phyloP scores from a whole-genome alignment of 2,329 filamentous ascomycete genomes.

The Leptographium lundbergii region DNA sequence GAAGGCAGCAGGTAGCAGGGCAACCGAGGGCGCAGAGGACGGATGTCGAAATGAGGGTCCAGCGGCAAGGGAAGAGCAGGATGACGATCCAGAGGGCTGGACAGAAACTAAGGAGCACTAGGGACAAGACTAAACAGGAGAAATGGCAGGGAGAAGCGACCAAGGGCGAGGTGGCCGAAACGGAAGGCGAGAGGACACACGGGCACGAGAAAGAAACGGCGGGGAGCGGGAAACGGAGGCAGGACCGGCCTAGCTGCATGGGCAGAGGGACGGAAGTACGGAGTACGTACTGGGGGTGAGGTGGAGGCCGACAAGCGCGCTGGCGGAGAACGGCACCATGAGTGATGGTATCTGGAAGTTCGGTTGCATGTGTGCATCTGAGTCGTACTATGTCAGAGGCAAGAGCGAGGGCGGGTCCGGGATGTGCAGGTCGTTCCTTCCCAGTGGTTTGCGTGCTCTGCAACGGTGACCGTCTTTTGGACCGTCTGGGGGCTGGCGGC shows the following conservation, averaged over 20 bases:
- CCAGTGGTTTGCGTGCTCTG: too few species aligned
- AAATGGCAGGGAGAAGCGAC: neutral
- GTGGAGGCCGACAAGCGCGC: slow-evolving; percentile 6
- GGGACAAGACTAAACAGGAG: neutral
- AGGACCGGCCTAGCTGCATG: neutral
- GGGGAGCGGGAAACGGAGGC: neutral
- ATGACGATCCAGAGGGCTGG: neutral
- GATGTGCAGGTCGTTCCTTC: too few species aligned
- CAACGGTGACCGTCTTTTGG: too few species aligned
- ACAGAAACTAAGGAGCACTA: neutral
- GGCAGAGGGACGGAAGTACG: neutral
- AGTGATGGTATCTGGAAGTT: too few species aligned
- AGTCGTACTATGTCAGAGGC: too few species aligned
- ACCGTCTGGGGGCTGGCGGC: too few species aligned
- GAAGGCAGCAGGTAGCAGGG: too few species aligned
- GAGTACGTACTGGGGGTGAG: neutral
- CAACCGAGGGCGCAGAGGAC: too few species aligned
- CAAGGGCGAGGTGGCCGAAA: neutral
- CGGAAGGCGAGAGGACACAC: neutral
- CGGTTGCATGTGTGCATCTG: too few species aligned
- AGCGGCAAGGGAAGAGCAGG: neutral
- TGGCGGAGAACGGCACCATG: slow-evolving; percentile 21
- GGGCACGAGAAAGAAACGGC: neutral
- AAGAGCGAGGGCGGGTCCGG: too few species aligned
- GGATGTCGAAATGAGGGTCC: neutral